A percentile compares a stretch with the other conserved stretches of the same genome.
phyloP scores from a whole-genome alignment of 2,329 filamentous ascomycete species.

The Hymenoscyphus repandus region DNA sequence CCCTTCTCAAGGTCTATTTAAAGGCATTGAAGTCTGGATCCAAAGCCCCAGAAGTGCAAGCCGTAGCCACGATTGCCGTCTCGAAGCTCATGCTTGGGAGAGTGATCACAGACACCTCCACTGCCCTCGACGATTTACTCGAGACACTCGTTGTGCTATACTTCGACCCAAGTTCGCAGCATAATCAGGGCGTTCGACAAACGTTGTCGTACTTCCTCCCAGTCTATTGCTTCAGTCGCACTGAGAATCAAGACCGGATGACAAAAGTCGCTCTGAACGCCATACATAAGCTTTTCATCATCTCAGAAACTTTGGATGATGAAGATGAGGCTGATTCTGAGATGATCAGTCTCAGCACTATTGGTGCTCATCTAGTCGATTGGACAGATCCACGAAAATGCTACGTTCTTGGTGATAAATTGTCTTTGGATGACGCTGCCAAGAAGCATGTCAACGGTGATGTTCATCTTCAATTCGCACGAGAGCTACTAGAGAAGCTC shows the following conservation, averaged over 20 bases:
- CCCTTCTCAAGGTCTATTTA: constrained; percentile 79
- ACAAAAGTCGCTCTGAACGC: constrained; percentile 66
- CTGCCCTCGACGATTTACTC: constrained; percentile 67
- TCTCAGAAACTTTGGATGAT: constrained; percentile 66
- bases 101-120: constrained; percentile 60
- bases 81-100: constrained; percentile 82
- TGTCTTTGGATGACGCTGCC: constrained; percentile 46
- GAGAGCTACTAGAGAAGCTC: constrained; percentile 70
- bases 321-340: constrained; percentile 71
- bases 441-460: constrained; percentile 67
- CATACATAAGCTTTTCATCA: constrained; percentile 67
- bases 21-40: constrained; percentile 71
- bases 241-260: constrained; percentile 81
- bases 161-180: constrained; percentile 77
- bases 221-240: constrained; percentile 82
- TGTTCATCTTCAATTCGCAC: constrained; percentile 74
- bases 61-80: constrained; percentile 73
- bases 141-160: constrained; percentile 80
- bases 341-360: constrained; percentile 72
- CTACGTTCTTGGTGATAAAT: constrained; percentile 43
- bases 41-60: constrained; percentile 68
- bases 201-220: constrained; percentile 90
- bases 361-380: constrained; percentile 80
- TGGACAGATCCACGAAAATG: constrained; percentile 92
- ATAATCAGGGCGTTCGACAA: constrained; percentile 79